Conservation (phyloP, 75 land plant species). For the Sequoia sempervirens region DNA sequence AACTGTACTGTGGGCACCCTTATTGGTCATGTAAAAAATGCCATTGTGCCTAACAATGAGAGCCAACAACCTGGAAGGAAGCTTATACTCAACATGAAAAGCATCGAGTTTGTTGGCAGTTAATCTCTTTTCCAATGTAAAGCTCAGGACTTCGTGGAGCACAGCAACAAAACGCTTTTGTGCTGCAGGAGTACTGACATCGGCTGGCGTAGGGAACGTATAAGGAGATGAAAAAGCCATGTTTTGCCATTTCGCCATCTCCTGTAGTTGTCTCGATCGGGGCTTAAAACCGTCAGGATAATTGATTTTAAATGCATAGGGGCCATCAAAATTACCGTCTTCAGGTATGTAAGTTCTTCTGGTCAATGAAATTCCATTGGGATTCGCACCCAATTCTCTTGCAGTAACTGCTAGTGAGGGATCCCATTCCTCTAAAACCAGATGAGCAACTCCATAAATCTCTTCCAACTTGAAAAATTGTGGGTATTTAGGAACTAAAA, state of each 20-base stretch:
- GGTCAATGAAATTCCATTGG: conserved; percentile 14
- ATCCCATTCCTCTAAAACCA: conserved; percentile 68
- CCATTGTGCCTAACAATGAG: conserved; percentile 65
- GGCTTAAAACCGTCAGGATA: conserved; percentile 68
- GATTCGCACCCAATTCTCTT: conserved; percentile 37
- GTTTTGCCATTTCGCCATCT: conserved; percentile 61
- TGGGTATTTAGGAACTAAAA: conserved; percentile 50
- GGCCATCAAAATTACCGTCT: conserved; percentile 55
- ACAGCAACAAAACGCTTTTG: conserved; percentile 66
- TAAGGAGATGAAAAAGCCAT: conserved; percentile 80
- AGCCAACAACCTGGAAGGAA: conserved; percentile 53
- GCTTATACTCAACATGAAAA: conserved; percentile 55
- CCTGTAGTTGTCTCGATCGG: conserved; percentile 40
- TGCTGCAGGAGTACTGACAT: conserved; percentile 35
- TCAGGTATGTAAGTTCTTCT: conserved; percentile 17
- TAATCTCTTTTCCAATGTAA: conserved; percentile 76
- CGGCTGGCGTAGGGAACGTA: conserved; percentile 43
- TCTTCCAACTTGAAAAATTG: conserved; percentile 46
- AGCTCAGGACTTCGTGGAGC: conserved; percentile 78
- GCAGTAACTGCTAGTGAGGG: conserved; percentile 62
- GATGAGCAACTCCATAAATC: conserved; percentile 27
- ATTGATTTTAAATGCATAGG: conserved; percentile 44
- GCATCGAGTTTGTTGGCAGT: conserved; percentile 60
- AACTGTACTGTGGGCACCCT: conserved; percentile 68
- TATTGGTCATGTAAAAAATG: conserved; percentile 74